A percentile compares a stretch with the other conserved stretches of the same genome.
These are phyloP conservation scores for Phaeosphaeriaceae sp. DNA, from an alignment of 2,329 filamentous ascomycete genomes.

Conservation along the genomic window DNA sequence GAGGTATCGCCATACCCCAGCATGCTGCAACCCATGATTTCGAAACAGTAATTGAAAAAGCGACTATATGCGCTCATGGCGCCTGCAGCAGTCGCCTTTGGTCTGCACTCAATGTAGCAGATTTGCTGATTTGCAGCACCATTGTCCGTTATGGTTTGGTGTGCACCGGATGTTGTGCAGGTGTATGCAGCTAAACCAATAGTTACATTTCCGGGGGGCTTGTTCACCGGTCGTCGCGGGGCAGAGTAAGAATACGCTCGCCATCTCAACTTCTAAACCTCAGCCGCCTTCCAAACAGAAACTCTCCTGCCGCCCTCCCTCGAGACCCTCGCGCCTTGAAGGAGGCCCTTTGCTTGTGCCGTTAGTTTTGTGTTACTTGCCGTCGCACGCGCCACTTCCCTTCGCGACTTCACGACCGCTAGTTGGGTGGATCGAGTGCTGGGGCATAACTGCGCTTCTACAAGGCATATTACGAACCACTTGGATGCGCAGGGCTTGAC, in stretches of 20 bases:
- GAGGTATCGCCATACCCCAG: conserved; percentile 24
- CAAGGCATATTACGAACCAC: conserved; percentile 35
- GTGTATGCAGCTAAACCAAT: conserved; percentile 42
- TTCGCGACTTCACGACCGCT: conserved; percentile 28
- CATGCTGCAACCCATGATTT: background rate
- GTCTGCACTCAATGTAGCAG: conserved; percentile 21
- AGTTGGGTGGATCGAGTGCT: conserved; percentile 29
- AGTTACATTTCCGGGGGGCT: conserved; percentile 33
- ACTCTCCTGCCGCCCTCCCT: conserved; percentile 41
- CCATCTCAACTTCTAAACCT: conserved; percentile 31
- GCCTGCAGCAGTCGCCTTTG: conserved; percentile 15
- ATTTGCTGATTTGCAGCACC: conserved; percentile 26
- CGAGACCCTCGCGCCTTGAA: conserved; percentile 42
- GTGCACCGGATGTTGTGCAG: conserved; percentile 38
- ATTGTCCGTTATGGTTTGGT: conserved; percentile 36
- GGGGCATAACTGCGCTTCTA: conserved; percentile 18
- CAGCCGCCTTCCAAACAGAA: conserved; percentile 33
- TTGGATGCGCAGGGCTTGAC: conserved; percentile 33
- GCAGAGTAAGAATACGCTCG: conserved; percentile 35
- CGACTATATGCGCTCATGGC: conserved; percentile 1
- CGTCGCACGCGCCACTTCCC: conserved; percentile 19
- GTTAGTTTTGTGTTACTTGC: conserved; percentile 27
- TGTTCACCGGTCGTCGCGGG: conserved; percentile 47
- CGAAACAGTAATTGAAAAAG: background rate
- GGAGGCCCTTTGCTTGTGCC: conserved; percentile 30